phyloP scores from a whole-genome alignment of 75 land plant species.

The Cupressus sempervirens region DNA sequence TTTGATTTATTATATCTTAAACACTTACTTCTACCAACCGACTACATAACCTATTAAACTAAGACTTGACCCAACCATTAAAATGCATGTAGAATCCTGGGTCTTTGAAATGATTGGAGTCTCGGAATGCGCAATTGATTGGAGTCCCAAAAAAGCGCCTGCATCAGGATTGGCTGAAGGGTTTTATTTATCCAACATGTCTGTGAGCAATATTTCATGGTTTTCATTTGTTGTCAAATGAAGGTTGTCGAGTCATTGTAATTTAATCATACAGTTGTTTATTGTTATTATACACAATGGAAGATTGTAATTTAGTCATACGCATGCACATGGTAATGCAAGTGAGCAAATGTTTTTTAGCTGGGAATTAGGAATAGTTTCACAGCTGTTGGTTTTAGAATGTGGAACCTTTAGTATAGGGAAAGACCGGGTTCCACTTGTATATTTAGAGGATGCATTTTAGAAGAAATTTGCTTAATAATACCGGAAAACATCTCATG shows the following conservation, averaged over 20 bases:
- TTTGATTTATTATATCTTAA: too few species aligned
- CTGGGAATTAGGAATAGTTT: neutral
- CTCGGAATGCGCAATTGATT: too few species aligned
- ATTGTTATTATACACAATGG: neutral
- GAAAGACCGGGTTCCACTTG: neutral
- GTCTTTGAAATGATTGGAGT: too few species aligned
- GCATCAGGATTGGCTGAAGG: too few species aligned
- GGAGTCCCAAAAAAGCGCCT: too few species aligned
- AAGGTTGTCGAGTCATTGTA: neutral
- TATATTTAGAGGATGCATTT: neutral
- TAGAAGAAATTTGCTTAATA: neutral
- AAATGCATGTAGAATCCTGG: too few species aligned
- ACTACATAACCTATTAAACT: too few species aligned
- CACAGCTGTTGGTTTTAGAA: neutral
- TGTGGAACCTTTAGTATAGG: neutral
- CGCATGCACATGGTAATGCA: neutral
- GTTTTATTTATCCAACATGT: neutral
- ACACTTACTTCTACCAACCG: too few species aligned
- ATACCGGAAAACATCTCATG: neutral
- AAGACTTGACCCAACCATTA: too few species aligned
- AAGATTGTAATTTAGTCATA: too few species aligned
- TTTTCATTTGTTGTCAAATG: neutral
- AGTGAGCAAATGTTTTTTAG: neutral
- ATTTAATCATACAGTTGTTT: neutral
- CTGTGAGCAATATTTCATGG: neutral